Evolutionary conservation across 768 basidiomycete species (phyloP).

Genomic region (Megacollybia marginata): DNA sequence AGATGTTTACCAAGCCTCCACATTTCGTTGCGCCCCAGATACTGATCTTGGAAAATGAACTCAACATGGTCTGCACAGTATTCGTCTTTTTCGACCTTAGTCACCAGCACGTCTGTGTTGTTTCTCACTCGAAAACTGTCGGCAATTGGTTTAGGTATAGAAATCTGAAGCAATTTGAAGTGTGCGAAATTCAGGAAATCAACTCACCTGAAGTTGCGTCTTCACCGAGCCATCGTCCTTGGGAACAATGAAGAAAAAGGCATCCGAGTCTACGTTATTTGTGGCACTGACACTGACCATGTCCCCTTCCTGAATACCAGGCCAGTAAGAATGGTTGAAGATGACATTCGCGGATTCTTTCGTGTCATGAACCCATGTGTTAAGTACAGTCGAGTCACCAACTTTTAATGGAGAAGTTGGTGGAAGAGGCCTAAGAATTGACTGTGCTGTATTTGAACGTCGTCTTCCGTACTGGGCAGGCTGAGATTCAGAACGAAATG

Average conservation of each 20-base stretch:
- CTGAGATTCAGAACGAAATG: constrained; percentile 60
- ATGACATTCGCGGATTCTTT: constrained; percentile 53
- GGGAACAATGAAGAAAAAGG: constrained; percentile 59
- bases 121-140: constrained; percentile 67
- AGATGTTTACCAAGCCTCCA: constrained; percentile 86
- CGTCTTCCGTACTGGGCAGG: constrained; percentile 47
- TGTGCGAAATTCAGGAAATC: constrained; percentile 1
- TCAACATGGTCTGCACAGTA: constrained; percentile 77
- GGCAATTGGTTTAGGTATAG: constrained; percentile 65
- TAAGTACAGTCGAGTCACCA: constrained; percentile 58
- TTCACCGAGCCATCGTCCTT: constrained; percentile 55
- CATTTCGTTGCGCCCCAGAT: constrained; percentile 94
- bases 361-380: constrained; percentile 68
- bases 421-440: constrained; percentile 38
- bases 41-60: constrained; percentile 90
- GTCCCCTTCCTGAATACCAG: constrained; percentile 74
- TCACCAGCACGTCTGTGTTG: constrained; percentile 62
- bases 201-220: constrained; percentile 55
- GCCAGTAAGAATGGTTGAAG: constrained; percentile 72
- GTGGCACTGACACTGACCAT: constrained; percentile 46
- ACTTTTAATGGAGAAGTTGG: constrained; percentile 39
- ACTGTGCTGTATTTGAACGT: constrained; percentile 72
- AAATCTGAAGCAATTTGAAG: constrained; percentile 41
- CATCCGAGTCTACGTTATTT: constrained; percentile 34
- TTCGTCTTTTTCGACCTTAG: constrained; percentile 63